These are phyloP conservation scores for Tricholoma hemisulphureum DNA, from an alignment of 768 basidiomycete species.

Conservation along the genomic window DNA sequence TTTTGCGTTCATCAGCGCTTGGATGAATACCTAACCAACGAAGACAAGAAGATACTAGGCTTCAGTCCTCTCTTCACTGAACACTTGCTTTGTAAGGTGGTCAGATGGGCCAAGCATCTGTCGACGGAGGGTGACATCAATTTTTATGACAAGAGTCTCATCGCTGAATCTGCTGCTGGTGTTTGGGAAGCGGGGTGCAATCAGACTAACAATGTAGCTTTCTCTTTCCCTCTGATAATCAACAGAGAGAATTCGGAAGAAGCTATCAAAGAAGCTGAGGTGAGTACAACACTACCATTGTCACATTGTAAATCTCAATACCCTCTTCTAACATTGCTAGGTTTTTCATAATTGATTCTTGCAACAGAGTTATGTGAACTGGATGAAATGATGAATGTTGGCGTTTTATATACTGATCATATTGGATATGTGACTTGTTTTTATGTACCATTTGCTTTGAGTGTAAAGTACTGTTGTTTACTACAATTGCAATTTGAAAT, in stretches of 20 bases:
- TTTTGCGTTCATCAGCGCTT: constrained; percentile 8
- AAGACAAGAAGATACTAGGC: constrained; percentile 13
- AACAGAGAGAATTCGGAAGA: too few species aligned
- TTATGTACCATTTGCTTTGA: background rate
- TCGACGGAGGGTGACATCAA: background rate
- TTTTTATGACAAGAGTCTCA: background rate
- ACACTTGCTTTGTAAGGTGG: constrained; percentile 20
- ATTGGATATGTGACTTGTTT: background rate
- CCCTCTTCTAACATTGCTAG: background rate
- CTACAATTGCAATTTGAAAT: background rate
- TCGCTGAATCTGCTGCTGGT: background rate
- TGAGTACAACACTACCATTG: background rate
- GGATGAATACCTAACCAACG: background rate
- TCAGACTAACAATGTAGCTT: background rate
- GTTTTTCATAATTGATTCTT: background rate
- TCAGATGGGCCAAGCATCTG: constrained; percentile 8
- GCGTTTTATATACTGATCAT: background rate
- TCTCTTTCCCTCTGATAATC: background rate
- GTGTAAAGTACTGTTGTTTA: background rate
- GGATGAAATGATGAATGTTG: background rate
- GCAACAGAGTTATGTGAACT: background rate
- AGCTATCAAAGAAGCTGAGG: background rate
- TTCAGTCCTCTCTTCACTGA: constrained; percentile 19
- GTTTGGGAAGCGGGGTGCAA: background rate
- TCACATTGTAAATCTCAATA: background rate